Evolutionary conservation across 805 yeast species (phyloP).

Genomic region (Kodamaea hsintzibuensis): DNA sequence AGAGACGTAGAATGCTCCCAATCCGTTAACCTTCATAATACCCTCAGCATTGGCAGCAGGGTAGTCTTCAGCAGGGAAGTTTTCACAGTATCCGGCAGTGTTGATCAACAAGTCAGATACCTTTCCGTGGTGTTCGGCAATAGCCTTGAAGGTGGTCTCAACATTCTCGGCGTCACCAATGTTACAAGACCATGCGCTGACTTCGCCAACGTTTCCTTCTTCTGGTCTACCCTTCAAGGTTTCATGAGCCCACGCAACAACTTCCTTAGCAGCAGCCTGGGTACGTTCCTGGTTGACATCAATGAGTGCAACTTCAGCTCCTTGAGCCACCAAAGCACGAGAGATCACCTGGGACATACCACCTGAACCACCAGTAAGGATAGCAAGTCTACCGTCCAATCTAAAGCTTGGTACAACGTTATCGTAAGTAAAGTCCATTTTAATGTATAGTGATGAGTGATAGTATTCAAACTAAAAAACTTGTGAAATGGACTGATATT

Average conservation of each 20-base stretch:
- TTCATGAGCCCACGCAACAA: constrained; percentile 48
- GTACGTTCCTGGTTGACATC: constrained; percentile 67
- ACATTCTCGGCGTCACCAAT: constrained; percentile 65
- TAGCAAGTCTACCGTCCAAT: constrained; percentile 68
- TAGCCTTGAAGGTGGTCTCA: constrained; percentile 51
- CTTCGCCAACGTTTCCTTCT: constrained; percentile 33
- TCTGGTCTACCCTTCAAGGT: constrained; percentile 35
- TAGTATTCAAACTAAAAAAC: not conserved
- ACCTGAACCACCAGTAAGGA: constrained; percentile 82
- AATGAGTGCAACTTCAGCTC: constrained; percentile 72
- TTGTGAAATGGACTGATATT: not conserved
- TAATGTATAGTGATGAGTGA: not conserved
- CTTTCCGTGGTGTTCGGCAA: constrained; percentile 58
- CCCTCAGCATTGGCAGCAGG: constrained; percentile 70
- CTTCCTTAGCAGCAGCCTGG: constrained; percentile 51
- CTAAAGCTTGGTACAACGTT: constrained; percentile 63
- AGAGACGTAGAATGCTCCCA: constrained; percentile 76
- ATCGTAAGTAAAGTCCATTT: constrained; percentile 34
- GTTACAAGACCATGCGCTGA: constrained; percentile 72
- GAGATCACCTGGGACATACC: constrained; percentile 68
- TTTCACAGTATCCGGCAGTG: constrained; percentile 86
- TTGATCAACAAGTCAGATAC: constrained; percentile 68
- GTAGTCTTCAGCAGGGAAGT: constrained; percentile 74
- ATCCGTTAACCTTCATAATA: constrained; percentile 66
- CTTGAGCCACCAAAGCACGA: constrained; percentile 70